Percentiles rank a stretch among this genome's conserved stretches.
Conservation (phyloP, 2,329 filamentous ascomycete genomes). For the Dothistroma septosporum region DNA sequence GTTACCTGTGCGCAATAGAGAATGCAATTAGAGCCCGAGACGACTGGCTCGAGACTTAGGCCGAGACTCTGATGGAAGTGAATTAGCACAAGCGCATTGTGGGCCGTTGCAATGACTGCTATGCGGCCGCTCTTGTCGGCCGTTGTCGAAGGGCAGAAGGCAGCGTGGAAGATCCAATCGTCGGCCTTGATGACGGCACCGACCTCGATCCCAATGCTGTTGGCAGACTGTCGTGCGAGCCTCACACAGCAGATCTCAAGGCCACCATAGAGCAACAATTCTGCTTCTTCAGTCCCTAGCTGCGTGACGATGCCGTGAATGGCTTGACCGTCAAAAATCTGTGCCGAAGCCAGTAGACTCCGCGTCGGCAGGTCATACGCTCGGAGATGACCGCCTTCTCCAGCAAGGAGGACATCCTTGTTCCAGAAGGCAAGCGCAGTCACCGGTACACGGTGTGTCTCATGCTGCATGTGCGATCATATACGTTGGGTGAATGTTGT, state of each 20-base stretch:
- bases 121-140: not conserved
- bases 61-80: not conserved
- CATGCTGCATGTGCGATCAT: conserved; percentile 28
- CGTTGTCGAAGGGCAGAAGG: conserved; percentile 41
- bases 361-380: conserved; percentile 35
- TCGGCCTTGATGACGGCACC: conserved; percentile 48
- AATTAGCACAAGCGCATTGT: conserved; percentile 65
- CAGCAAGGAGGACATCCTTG: conserved; percentile 37
- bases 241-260: conserved; percentile 11
- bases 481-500: not conserved
- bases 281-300: conserved; percentile 23
- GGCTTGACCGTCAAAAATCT: conserved; percentile 62
- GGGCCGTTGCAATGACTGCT: conserved; percentile 71
- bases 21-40: conserved; percentile 71
- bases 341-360: conserved; percentile 33
- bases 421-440: conserved; percentile 42
- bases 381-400: conserved; percentile 42
- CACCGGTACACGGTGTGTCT: conserved; percentile 38
- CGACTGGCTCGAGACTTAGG: conserved; percentile 31
- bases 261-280: conserved; percentile 67
- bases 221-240: not conserved
- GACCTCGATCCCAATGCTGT: conserved; percentile 30
- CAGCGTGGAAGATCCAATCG: conserved; percentile 75
- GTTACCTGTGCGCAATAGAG: conserved; percentile 77
- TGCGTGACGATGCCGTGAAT: conserved; percentile 67